phyloP scores from a whole-genome alignment of 257 asterid genomes.

The Paulownia fortunei region DNA sequence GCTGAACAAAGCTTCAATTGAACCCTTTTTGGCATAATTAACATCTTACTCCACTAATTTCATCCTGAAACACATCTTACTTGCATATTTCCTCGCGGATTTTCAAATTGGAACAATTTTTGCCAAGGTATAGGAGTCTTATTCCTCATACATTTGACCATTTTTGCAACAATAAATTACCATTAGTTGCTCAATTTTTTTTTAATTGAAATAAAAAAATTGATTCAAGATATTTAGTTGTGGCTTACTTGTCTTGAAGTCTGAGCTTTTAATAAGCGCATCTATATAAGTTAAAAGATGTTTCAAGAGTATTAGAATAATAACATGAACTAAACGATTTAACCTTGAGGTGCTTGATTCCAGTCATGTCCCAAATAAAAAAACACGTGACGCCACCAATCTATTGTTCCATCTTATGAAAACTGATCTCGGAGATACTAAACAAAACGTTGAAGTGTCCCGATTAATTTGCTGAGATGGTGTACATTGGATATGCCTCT shows the following conservation, averaged over 20 bases:
- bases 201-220: neutral
- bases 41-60: neutral
- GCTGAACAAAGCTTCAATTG: neutral
- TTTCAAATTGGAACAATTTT: neutral
- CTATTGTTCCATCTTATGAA: neutral
- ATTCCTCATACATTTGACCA: neutral
- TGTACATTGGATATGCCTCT: neutral
- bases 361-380: neutral
- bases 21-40: neutral
- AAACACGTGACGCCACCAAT: neutral
- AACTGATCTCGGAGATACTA: neutral
- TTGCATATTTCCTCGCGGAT: neutral
- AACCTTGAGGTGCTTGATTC: constrained; percentile 29
- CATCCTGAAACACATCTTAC: neutral
- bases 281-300: neutral
- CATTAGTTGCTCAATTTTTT: neutral
- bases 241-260: neutral
- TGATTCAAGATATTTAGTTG: neutral
- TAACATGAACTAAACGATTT: neutral
- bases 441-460: neutral
- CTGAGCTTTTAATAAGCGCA: neutral
- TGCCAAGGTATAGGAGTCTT: neutral
- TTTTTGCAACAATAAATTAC: neutral
- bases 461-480: neutral
- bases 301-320: neutral